Base-by-base conservation (phyloP, 2,329 filamentous ascomycete genomes). In the Mycogone perniciosa region DNA sequence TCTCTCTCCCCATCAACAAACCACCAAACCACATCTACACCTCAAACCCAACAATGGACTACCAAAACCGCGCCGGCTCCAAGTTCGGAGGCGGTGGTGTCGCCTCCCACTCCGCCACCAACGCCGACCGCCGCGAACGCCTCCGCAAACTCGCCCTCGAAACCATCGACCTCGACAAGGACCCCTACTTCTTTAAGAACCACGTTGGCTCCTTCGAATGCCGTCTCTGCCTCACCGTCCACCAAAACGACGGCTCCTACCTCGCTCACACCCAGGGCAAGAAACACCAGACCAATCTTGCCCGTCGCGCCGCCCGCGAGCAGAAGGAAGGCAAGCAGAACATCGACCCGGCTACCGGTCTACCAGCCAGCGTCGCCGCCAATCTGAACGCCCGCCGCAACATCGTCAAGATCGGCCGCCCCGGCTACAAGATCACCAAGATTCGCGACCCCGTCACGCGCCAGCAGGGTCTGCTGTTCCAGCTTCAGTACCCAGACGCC, bases 111-210 rank as follows among this genome's bases (percentile, higher is more conserved):
- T 91, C 86, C 63, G 89, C 90, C 53, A 95, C 90, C 56, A 97
- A 97, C 71, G 92, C 93, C 58, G 93, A 97, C 80, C 89, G 93
- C 53, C 89, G 93, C 67, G 93, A 99, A 71, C 91, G 93, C 57
- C 86, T 99, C 37, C 90, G 92, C 70, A 96, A 96, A 76, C 90
- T 99, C 66, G 93, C 93, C 52, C 88, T 99, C 65, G 93, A 99
- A 74, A 95, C 90, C 50, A 99, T 99, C 77, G 92, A 97, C 75
- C 88, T 97, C 56, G 93, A 97, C 74, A 97, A 96, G 74, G 93
- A 99, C 74, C 93, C 93, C 0, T 99, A 97, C 81, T 96, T 97
- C 77, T 99, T 99, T 85, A 95, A 95, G 71, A 99, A 99, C 77
- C 92, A 99, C 71, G 89, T 97, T 62, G 93, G 93, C 65, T 93